Evolutionary conservation across 2,329 filamentous ascomycete species (phyloP), one percentile per base, ranked within the genome.

Genomic region (Pseudocercospora macadamiae): DNA sequence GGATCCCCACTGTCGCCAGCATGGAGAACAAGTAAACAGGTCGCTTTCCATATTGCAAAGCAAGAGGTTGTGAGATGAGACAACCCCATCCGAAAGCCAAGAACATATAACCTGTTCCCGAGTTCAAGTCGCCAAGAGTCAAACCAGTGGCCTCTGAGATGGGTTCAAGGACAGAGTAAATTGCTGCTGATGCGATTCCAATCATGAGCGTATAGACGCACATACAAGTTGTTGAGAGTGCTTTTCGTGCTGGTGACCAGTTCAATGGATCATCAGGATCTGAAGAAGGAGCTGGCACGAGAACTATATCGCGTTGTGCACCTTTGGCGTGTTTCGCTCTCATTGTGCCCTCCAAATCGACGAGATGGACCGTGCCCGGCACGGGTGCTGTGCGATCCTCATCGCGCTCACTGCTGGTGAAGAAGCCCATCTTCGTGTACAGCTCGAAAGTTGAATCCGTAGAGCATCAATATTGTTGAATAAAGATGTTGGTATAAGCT

Each of bases 11-110:
- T 3, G 75, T 75, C 8, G 74, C 74, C 2, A 78, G 63, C 2
- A 76, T 73, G 3, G 75, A 77, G 44, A 79, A 63, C 2, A 83
- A 68, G 57, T 82, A 83, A 1, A 80, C 76, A 1, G 76, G 75
- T 9, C 81, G 74, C 56, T 81, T 78, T 7, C 82, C 82, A 60
- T 80, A 83, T 45, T 79, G 77, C 18, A 83, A 65, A 0, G 82
- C 82, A 18, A 84, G 63, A 2, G 82, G 80, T 61, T 84, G 82
- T 77, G 79, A 83, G 42, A 84, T 70, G 2, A 84, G 67, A 64
- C 77, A 78, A 0, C 79, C 80, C 80, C 79, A 66, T 9, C 64
- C 66, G 37, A 68, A 65, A 10, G 64, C 62, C 18, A 68, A 54
- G 36, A 68, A 66, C 63, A 68, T 66, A 49, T 64, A 66, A 0